Evolutionary conservation across 768 basidiomycete genomes (phyloP), one percentile per base, ranked within the genome.

Genomic region (Floccularia luteovirens): DNA sequence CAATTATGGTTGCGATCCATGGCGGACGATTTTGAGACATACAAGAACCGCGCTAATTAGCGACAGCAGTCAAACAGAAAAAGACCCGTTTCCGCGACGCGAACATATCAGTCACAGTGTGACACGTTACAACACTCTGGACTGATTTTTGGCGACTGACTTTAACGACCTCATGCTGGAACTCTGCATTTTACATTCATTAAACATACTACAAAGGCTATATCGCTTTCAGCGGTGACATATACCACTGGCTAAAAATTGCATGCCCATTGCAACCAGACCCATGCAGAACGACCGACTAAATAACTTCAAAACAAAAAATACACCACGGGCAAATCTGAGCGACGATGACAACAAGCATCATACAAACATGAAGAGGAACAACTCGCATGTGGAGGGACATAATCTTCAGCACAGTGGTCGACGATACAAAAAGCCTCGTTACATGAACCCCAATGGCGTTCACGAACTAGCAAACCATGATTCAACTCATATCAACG

Each of bases 311-410:
- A n/a, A n/a, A n/a, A n/a, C n/a, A n/a, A 54, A 55, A 41, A 55
- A 51, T 17, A 19, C 25, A 46, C 54, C 49, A 3, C 43, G 62
- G 56, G 58, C 66, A 32, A 64, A 68, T 36, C 61, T 68, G 27
- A 57, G 53, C 51, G 67, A 67, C 55, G 63, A 66, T 20, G 67
- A 69, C 13, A 53, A 51, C 10, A 49, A 52, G 41, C n/a, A n/a
- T 36, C 43, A 30, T 38, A 58, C 49, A 50, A 57, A 51, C 31
- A 36, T 56, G 2, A 65, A 65, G 45, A 51, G 56, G 13, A 58
- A 58, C 36, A 49, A 50, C 7, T 51, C 54, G 32, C 42, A 46
- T 21, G 34, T 51, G 1, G 58, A 64, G 35, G 56, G 59, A 17
- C 46, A 53, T 31, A 45, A 46, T 16, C 28, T 38, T 17, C 45